Evolutionary conservation across 345 rosid genomes (phyloP).

Genomic region (Boechera retrofracta): DNA sequence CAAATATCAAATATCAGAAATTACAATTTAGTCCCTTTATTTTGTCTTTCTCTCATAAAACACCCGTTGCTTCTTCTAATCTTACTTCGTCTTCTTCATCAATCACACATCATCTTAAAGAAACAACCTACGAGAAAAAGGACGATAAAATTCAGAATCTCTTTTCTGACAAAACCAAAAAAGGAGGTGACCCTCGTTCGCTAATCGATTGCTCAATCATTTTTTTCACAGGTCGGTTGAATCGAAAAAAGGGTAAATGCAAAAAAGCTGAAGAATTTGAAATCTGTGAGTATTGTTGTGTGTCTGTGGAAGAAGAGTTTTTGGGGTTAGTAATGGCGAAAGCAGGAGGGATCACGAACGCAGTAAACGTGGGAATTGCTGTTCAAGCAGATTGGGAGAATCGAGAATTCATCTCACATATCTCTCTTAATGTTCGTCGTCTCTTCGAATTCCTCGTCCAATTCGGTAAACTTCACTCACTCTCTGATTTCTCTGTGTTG

Average conservation of each 20-base stretch:
- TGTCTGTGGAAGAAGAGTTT: conserved; percentile 12
- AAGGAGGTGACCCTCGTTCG: conserved; percentile 33
- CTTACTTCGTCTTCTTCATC: conserved; percentile 12
- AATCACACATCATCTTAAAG: conserved; percentile 19
- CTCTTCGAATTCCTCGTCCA: conserved; percentile 97
- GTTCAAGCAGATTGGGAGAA: conserved; percentile 99
- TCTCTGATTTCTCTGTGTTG: conserved; percentile 18
- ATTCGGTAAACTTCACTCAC: conserved; percentile 59
- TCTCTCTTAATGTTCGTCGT: conserved; percentile 98
- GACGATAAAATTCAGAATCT: conserved; percentile 20
- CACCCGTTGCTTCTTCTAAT: conserved; percentile 18
- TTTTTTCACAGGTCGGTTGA: conserved; percentile 20
- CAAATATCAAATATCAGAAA: not conserved
- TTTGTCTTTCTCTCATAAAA: not conserved
- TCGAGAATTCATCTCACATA: conserved; percentile 95
- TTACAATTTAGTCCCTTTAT: not conserved
- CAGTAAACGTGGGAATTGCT: conserved; percentile 99
- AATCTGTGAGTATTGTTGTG: conserved; percentile 19
- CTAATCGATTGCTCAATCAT: conserved; percentile 42
- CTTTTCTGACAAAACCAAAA: not conserved
- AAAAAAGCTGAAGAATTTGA: conserved; percentile 28
- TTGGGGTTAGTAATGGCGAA: conserved; percentile 66
- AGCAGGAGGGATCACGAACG: conserved; percentile 97
- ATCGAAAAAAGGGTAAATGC: not conserved
- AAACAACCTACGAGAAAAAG: conserved; percentile 33